Evolutionary conservation across 2,329 filamentous ascomycete genomes (phyloP).

Genomic region (Xylariaceae sp.): DNA sequence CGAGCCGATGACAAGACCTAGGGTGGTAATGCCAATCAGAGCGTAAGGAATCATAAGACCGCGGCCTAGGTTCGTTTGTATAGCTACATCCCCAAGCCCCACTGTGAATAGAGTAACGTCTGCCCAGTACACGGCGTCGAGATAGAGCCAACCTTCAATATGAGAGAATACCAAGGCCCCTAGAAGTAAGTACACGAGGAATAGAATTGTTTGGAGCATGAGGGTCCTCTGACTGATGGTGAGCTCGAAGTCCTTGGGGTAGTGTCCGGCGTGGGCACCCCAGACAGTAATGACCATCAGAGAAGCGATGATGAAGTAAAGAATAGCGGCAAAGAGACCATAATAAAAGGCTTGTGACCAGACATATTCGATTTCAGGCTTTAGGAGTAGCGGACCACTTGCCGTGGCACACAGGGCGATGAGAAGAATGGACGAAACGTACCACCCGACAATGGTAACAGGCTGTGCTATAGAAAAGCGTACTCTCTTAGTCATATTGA

Average conservation of each 20-base stretch:
- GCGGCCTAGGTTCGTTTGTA: constrained; percentile 61
- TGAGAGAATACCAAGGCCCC: constrained; percentile 78
- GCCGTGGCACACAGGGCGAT: constrained; percentile 71
- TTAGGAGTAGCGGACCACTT: constrained; percentile 58
- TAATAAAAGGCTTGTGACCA: constrained; percentile 89
- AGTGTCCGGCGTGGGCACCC: constrained; percentile 73
- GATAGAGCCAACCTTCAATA: constrained; percentile 77
- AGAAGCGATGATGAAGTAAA: constrained; percentile 81
- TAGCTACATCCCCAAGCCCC: constrained; percentile 64
- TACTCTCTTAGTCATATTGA: constrained; percentile 84
- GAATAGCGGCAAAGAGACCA: constrained; percentile 76
- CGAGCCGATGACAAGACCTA: constrained; percentile 83
- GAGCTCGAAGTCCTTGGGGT: constrained; percentile 78
- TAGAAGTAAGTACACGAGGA: constrained; percentile 80
- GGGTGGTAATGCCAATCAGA: constrained; percentile 80
- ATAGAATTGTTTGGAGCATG: constrained; percentile 88
- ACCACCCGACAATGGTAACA: constrained; percentile 83
- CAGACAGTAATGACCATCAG: constrained; percentile 81
- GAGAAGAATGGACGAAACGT: constrained; percentile 68
- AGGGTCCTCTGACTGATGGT: constrained; percentile 84
- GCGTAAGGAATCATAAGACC: constrained; percentile 84
- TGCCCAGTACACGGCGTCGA: constrained; percentile 81
- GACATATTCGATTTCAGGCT: constrained; percentile 58
- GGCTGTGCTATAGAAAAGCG: constrained; percentile 84
- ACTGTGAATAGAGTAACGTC: constrained; percentile 74